Percentiles rank a stretch among this genome's conserved stretches.
These are phyloP conservation scores for Amborella trichopoda DNA, from an alignment of 164 flowering plant species.

Conservation along the genomic window DNA sequence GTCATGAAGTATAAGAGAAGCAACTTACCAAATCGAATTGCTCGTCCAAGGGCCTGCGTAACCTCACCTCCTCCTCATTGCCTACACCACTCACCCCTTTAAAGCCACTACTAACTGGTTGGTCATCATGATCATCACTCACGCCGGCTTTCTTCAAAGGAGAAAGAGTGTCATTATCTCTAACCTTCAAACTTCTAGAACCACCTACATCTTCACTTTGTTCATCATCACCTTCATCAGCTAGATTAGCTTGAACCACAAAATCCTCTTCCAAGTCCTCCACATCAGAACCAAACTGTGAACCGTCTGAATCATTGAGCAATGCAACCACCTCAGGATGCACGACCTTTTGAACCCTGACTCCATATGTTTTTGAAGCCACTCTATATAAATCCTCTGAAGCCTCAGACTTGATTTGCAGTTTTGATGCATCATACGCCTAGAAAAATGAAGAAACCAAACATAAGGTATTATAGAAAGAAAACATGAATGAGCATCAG, in stretches of 20 bases:
- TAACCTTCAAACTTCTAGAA: too few species aligned
- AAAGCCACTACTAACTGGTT: not conserved
- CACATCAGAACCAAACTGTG: slow-evolving; percentile 63
- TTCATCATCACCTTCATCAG: slow-evolving; percentile 24
- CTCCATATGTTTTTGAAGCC: slow-evolving; percentile 46
- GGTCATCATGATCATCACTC: too few species aligned
- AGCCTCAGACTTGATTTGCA: slow-evolving; percentile 21
- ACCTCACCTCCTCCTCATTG: slow-evolving; percentile 42
- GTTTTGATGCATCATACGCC: slow-evolving; percentile 91
- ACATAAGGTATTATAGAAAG: too few species aligned
- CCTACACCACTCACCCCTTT: slow-evolving; percentile 7
- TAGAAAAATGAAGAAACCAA: slow-evolving; percentile 9
- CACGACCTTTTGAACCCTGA: slow-evolving; percentile 52
- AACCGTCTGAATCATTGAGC: slow-evolving; percentile 60
- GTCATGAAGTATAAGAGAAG: not conserved
- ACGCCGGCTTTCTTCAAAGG: too few species aligned
- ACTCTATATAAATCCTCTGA: slow-evolving; percentile 32
- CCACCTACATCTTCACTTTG: slow-evolving; percentile 14
- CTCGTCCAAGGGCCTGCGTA: slow-evolving; percentile 59
- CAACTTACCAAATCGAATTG: slow-evolving; percentile 65
- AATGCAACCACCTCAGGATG: slow-evolving; percentile 76
- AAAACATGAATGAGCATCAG: too few species aligned
- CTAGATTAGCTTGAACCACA: slow-evolving; percentile 55
- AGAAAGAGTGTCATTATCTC: too few species aligned
- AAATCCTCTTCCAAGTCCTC: slow-evolving; percentile 97